Base-by-base conservation (phyloP, 2,329 filamentous ascomycete genomes). In the Ophiostoma novo-ulmi region DNA sequence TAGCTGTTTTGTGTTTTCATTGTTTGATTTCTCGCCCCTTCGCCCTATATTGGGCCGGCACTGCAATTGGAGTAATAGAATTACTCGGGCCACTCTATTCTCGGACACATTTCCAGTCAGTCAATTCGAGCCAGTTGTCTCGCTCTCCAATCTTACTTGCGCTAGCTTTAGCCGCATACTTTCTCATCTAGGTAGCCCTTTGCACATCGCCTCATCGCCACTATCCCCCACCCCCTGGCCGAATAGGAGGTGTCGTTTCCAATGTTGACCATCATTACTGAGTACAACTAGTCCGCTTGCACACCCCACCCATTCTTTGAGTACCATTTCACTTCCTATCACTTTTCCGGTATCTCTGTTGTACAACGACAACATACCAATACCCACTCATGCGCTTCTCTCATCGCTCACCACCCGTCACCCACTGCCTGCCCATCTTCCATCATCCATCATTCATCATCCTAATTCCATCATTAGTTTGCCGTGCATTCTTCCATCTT, bases 121-220 rank as follows among this genome's bases (percentile, higher is more conserved):
- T 20, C 39, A 48, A 39, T 69, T 44, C 11, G 26, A n/a, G 44
- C 68, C 52, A 35, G 17, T 63, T 41, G 39, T 39, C 55, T 44
- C 35, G 70, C 10, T 63, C 67, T 38, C 67, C 70, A 71, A 69
- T 71, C 70, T 39, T 48, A 39, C 38, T 26, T 22, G 67, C 70
- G 64, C 70, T 71, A 71, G 67, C 66, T 71, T 67, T 69, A 71
- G 70, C 67, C 70, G 70, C 70, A 71, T 69, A 69, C 52, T 44
- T 44, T 58, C 61, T 52, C 44, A 39, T 66, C 58, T 58, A n/a
- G 22, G n/a, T 26, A 22, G 44, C 61, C 38, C 52, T 55, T 52
- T 69, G 39, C 44, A 63, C 67, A 69, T 71, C 63, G 70, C 70
- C 67, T 58, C 70, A 58, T 26, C 52, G 52, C 52, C 52, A 58